Conservation (phyloP, 2,329 filamentous ascomycete genomes). For the Pseudogymnoascus sp. region DNA sequence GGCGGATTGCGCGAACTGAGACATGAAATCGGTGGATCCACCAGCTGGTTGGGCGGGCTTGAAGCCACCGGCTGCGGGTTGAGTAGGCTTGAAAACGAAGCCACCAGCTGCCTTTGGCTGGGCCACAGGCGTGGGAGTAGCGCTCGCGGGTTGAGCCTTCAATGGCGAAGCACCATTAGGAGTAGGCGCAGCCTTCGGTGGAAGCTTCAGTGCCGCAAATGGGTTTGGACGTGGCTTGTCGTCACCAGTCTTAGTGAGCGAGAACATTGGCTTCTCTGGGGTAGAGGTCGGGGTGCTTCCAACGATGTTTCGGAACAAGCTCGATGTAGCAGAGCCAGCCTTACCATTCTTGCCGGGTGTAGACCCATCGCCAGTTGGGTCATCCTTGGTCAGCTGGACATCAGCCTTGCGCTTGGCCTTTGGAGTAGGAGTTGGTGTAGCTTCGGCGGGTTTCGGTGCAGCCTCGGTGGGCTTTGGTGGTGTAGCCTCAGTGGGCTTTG, state of each 20-base stretch:
- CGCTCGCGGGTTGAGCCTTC: background rate
- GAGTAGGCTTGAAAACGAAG: background rate
- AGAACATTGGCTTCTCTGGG: slow-evolving; percentile 19
- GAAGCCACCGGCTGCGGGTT: background rate
- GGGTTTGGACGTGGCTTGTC: slow-evolving; percentile 22
- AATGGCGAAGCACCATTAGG: background rate
- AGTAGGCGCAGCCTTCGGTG: slow-evolving; percentile 8
- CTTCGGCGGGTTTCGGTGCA: background rate
- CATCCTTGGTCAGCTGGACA: slow-evolving; percentile 21
- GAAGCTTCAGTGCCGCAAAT: slow-evolving; percentile 19
- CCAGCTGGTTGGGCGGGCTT: background rate
- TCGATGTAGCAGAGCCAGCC: slow-evolving; percentile 24
- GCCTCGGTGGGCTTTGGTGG: background rate
- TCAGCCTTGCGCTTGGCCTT: slow-evolving; percentile 27
- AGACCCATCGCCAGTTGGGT: slow-evolving; percentile 17
- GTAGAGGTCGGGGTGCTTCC: slow-evolving; percentile 16
- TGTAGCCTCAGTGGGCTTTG: slow-evolving; percentile 7
- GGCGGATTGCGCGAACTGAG: slow-evolving; percentile 20
- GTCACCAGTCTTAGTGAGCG: background rate
- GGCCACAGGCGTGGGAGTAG: background rate
- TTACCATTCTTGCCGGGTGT: background rate
- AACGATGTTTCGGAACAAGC: slow-evolving; percentile 25
- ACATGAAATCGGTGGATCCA: slow-evolving; percentile 17
- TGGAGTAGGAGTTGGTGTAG: background rate
- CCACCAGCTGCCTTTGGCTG: background rate